These are phyloP conservation scores for Alternaria solani DNA, from an alignment of 2,329 filamentous ascomycete species.

Conservation along the genomic window DNA sequence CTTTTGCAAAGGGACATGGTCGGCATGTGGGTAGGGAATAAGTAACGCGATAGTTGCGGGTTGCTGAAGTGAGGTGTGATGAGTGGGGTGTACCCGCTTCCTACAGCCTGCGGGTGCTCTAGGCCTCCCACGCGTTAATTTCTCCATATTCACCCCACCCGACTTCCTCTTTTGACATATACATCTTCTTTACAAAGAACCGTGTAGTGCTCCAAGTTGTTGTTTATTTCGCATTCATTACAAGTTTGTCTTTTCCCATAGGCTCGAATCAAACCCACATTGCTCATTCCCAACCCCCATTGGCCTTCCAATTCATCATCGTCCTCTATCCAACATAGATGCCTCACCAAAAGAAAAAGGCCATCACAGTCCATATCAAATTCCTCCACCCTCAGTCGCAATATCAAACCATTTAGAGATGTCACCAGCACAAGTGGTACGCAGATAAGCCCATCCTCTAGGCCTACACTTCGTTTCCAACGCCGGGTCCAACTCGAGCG, in stretches of 20 bases:
- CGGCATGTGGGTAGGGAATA: fast-evolving
- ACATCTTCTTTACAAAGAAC: neutral
- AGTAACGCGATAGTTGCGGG: no score
- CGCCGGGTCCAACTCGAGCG: neutral
- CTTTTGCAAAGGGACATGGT: neutral
- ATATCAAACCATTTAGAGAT: neutral
- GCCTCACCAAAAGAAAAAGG: neutral
- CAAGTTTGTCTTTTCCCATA: neutral
- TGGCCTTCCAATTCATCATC: neutral
- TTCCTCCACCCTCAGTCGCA: conserved; percentile 1
- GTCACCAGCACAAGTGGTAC: neutral
- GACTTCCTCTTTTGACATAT: neutral
- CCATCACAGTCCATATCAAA: neutral
- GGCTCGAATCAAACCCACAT: neutral
- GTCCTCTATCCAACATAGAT: neutral
- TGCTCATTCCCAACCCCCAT: neutral
- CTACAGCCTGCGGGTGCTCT: neutral
- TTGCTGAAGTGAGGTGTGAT: neutral
- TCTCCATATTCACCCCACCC: neutral
- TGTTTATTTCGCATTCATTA: neutral
- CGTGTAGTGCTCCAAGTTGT: neutral
- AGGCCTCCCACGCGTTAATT: conserved; percentile 1
- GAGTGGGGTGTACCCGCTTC: neutral
- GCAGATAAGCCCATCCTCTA: neutral
- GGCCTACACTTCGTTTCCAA: neutral